A percentile compares a stretch with the other conserved stretches of the same genome.
These are phyloP conservation scores for Pleurotus eryngii DNA, from an alignment of 768 basidiomycete species.

Conservation along the genomic window DNA sequence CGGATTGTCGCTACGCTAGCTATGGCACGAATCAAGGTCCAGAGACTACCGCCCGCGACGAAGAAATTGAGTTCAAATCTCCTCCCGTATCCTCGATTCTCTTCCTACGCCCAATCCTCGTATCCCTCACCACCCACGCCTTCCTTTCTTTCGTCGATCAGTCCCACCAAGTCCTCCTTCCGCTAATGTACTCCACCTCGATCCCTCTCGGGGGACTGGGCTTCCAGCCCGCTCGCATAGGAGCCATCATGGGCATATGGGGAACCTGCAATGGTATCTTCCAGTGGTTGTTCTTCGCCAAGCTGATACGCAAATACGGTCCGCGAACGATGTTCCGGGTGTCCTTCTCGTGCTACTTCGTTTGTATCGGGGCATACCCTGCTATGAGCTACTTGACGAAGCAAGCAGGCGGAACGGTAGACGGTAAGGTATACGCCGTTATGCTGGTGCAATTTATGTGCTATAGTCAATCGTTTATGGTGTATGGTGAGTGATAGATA, in stretches of 20 bases:
- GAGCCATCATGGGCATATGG: slow-evolving; percentile 49
- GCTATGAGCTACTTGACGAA: background rate
- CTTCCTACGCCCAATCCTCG: background rate
- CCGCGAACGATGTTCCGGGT: background rate
- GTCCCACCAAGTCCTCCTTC: slow-evolving; percentile 31
- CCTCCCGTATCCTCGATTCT: background rate
- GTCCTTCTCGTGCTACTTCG: background rate
- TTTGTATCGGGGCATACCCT: slow-evolving; percentile 2
- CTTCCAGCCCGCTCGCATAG: slow-evolving; percentile 58
- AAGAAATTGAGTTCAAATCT: background rate
- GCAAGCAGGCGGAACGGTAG: background rate
- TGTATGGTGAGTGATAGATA: background rate
- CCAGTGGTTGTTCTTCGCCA: slow-evolving; percentile 22
- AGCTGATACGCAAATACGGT: background rate
- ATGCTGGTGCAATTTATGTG: background rate
- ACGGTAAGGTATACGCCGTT: background rate
- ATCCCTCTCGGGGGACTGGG: slow-evolving; percentile 62
- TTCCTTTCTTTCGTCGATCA: slow-evolving; percentile 38
- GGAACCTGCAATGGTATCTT: slow-evolving; percentile 50
- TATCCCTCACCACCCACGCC: slow-evolving; percentile 21
- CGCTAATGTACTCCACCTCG: slow-evolving; percentile 55
- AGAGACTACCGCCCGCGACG: background rate
- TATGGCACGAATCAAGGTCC: background rate
- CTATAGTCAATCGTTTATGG: slow-evolving; percentile 2
- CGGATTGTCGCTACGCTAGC: background rate